Percentiles rank a stretch among this genome's conserved stretches.
Evolutionary conservation across 805 yeast genomes (phyloP).

Genomic region (Starmerella etchellsii): DNA sequence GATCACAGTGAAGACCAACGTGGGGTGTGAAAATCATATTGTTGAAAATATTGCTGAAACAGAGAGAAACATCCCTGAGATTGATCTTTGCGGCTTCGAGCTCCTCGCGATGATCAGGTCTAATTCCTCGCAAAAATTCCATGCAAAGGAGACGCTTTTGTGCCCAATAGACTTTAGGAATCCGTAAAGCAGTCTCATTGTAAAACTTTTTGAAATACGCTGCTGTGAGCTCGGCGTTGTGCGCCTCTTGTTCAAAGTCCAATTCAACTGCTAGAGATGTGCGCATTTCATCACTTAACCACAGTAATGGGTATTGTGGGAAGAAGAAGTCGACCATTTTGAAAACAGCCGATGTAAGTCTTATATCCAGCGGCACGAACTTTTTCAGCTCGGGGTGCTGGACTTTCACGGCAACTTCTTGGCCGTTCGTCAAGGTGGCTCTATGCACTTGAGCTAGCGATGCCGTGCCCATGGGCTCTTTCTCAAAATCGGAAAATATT

Average conservation of each 20-base stretch:
- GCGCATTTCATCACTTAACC: slow-evolving; percentile 93
- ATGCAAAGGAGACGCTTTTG: slow-evolving; percentile 62
- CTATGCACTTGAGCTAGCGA: slow-evolving; percentile 91
- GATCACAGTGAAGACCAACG: slow-evolving; percentile 92
- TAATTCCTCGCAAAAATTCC: slow-evolving; percentile 74
- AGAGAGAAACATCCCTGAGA: slow-evolving; percentile 65
- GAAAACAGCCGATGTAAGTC: slow-evolving; percentile 66
- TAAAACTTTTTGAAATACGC: slow-evolving; percentile 48
- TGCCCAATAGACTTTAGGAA: slow-evolving; percentile 63
- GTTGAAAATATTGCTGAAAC: slow-evolving; percentile 82
- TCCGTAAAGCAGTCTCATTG: slow-evolving; percentile 56
- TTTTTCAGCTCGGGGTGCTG: slow-evolving; percentile 83
- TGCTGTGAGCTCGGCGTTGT: slow-evolving; percentile 59
- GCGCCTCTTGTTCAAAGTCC: slow-evolving; percentile 77
- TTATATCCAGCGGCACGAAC: slow-evolving; percentile 82
- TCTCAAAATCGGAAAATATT: slow-evolving; percentile 51
- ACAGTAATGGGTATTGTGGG: slow-evolving; percentile 84
- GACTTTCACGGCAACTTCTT: slow-evolving; percentile 81
- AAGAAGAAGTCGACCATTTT: slow-evolving; percentile 59
- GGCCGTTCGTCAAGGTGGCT: slow-evolving; percentile 48
- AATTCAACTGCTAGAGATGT: slow-evolving; percentile 80
- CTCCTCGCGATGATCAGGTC: slow-evolving; percentile 65
- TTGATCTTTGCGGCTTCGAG: slow-evolving; percentile 52
- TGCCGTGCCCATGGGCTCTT: slow-evolving; percentile 83
- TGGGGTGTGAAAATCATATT: slow-evolving; percentile 90